Evolutionary conservation across 2,329 filamentous ascomycete genomes (phyloP).

Genomic region (Arthroderma sp.): DNA sequence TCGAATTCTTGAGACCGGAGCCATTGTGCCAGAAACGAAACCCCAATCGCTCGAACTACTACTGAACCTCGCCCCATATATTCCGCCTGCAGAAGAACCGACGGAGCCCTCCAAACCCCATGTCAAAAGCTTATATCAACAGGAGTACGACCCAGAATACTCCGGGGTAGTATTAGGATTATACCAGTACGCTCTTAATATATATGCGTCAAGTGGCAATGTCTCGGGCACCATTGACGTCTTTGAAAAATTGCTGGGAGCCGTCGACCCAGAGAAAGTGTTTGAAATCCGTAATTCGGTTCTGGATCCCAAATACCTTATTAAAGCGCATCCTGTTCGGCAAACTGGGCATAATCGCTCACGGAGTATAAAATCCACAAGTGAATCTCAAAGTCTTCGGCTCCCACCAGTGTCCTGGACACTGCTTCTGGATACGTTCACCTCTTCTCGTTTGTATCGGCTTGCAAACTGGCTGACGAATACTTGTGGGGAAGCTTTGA

Average conservation of each 20-base stretch:
- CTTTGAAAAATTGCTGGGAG: slow-evolving; percentile 10
- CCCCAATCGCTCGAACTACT: slow-evolving; percentile 34
- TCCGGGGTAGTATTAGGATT: slow-evolving; percentile 13
- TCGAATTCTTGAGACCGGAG: slow-evolving; percentile 42
- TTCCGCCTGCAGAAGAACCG: neutral
- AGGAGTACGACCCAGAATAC: slow-evolving; percentile 1
- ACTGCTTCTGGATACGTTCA: slow-evolving; percentile 9
- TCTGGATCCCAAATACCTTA: slow-evolving; percentile 9
- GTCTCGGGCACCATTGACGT: slow-evolving; percentile 11
- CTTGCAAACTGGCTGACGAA: slow-evolving; percentile 44
- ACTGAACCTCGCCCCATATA: slow-evolving; percentile 19
- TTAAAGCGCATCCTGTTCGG: slow-evolving; percentile 9
- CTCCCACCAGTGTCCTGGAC: slow-evolving; percentile 7
- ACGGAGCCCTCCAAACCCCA: neutral
- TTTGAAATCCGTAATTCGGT: slow-evolving; percentile 7
- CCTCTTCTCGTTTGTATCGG: slow-evolving; percentile 23
- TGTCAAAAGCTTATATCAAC: neutral
- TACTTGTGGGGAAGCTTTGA: slow-evolving; percentile 37
- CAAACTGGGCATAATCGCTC: neutral
- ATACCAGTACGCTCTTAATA: slow-evolving; percentile 14
- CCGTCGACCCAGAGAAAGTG: slow-evolving; percentile 7
- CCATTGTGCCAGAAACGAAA: slow-evolving; percentile 34
- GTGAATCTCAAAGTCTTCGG: slow-evolving; percentile 2
- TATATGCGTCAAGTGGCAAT: slow-evolving; percentile 11
- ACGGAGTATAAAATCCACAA: neutral